Evolutionary conservation across 257 asterid genomes (phyloP).

Genomic region (Penstemon newberryi): DNA sequence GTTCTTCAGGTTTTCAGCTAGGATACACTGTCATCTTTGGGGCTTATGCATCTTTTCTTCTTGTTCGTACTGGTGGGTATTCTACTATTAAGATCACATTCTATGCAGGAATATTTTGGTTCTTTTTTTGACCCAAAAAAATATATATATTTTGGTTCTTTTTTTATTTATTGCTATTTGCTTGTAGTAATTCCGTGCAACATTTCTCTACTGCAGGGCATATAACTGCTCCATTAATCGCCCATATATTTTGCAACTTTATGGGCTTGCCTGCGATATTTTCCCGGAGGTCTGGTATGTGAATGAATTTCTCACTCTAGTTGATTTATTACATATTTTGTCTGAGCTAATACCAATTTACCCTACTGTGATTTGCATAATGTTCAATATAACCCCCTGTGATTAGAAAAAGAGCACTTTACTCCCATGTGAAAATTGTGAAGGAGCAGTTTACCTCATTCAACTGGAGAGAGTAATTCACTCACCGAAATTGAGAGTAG

Average conservation of each 20-base stretch:
- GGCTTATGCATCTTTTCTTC: slow-evolving; percentile 85
- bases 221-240: slow-evolving; percentile 74
- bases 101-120: background rate
- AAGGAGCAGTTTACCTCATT: too few species aligned
- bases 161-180: slow-evolving; percentile 14
- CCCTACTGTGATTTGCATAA: too few species aligned
- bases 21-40: slow-evolving; percentile 93
- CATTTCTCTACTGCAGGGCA: slow-evolving; percentile 55
- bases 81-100: slow-evolving; percentile 15
- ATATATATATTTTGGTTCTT: background rate
- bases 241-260: slow-evolving; percentile 89
- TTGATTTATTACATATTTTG: slow-evolving; percentile 1
- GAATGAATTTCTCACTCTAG: slow-evolving; percentile 16
- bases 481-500: too few species aligned
- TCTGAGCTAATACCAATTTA: background rate
- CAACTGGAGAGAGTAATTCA: too few species aligned
- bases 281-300: slow-evolving; percentile 67
- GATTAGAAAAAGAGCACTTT: background rate
- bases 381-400: background rate
- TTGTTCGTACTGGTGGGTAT: slow-evolving; percentile 79
- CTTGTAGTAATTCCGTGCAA: slow-evolving; percentile 6
- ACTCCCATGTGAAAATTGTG: too few species aligned
- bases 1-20: slow-evolving; percentile 79
- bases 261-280: slow-evolving; percentile 79
- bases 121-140: too few species aligned